Conservation (phyloP, 306 rosid species). For the Dryas octopetala region DNA sequence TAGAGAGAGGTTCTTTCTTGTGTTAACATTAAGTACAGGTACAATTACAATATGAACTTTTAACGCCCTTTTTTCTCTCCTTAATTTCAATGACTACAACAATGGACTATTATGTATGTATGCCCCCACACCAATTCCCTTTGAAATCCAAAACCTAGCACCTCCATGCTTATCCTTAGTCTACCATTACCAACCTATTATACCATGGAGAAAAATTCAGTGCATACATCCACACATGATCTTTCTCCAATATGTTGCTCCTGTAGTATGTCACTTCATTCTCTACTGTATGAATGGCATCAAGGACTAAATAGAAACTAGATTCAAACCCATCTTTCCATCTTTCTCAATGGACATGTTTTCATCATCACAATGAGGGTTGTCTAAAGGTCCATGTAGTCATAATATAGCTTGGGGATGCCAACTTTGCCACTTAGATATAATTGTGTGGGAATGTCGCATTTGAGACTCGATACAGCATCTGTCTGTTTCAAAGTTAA, state of each 20-base stretch:
- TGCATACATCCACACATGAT: background rate
- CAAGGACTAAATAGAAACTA: conserved; percentile 23
- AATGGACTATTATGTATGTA: background rate
- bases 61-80: background rate
- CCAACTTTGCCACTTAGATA: conserved; percentile 71
- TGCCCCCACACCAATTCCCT: background rate
- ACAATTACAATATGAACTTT: background rate
- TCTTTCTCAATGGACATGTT: conserved; percentile 17
- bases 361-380: conserved; percentile 16
- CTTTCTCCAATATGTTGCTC: background rate
- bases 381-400: conserved; percentile 34
- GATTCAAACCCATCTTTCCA: conserved; percentile 27
- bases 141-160: background rate
- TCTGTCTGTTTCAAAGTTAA: conserved; percentile 61
- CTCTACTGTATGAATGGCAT: conserved; percentile 27
- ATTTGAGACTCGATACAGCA: conserved; percentile 60
- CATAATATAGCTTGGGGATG: conserved; percentile 60
- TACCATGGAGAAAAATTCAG: no score
- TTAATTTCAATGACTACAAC: background rate
- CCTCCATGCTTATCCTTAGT: background rate
- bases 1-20: background rate
- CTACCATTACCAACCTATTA: background rate
- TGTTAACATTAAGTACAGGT: background rate
- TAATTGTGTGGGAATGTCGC: conserved; percentile 72
- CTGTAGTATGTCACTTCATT: conserved; percentile 15